These are phyloP conservation scores for Eragrostis curvula DNA, from an alignment of 176 grass and related monocot species.

Conservation along the genomic window DNA sequence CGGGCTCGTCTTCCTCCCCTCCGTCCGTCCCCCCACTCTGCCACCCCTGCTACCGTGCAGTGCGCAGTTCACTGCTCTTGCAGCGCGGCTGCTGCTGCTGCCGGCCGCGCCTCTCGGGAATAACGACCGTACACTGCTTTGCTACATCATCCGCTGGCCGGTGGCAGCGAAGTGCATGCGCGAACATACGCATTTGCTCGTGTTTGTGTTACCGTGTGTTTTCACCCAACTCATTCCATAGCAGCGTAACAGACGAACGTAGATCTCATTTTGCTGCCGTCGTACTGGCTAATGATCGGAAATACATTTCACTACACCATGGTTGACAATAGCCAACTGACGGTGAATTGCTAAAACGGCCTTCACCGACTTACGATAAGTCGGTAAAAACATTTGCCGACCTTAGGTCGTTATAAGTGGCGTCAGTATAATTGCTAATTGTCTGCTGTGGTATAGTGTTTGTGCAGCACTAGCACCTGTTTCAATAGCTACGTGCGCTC, in stretches of 20 bases:
- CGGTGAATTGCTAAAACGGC: too few species aligned
- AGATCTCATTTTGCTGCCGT: neutral
- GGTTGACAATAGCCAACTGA: too few species aligned
- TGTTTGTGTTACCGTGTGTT: neutral
- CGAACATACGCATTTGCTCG: neutral
- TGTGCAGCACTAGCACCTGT: too few species aligned
- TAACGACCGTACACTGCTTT: slow-evolving; percentile 37
- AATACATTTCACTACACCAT: too few species aligned
- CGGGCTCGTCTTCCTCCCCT: neutral
- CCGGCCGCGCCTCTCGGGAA: slow-evolving; percentile 44
- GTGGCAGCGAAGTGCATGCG: neutral
- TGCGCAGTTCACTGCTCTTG: slow-evolving; percentile 21
- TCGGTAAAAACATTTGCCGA: too few species aligned
- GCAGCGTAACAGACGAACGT: neutral
- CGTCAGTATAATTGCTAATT: too few species aligned
- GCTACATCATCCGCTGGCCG: neutral
- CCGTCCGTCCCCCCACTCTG: slow-evolving; percentile 8
- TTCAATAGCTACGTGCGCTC: too few species aligned
- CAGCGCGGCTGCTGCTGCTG: neutral
- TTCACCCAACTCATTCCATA: slow-evolving; percentile 21
- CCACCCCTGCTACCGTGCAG: neutral
- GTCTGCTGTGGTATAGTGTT: too few species aligned
- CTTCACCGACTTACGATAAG: too few species aligned
- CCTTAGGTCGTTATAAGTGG: too few species aligned
- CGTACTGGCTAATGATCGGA: too few species aligned